Evolutionary conservation across 768 basidiomycete genomes (phyloP).

Genomic region (Phanerodontia chrysosporium): DNA sequence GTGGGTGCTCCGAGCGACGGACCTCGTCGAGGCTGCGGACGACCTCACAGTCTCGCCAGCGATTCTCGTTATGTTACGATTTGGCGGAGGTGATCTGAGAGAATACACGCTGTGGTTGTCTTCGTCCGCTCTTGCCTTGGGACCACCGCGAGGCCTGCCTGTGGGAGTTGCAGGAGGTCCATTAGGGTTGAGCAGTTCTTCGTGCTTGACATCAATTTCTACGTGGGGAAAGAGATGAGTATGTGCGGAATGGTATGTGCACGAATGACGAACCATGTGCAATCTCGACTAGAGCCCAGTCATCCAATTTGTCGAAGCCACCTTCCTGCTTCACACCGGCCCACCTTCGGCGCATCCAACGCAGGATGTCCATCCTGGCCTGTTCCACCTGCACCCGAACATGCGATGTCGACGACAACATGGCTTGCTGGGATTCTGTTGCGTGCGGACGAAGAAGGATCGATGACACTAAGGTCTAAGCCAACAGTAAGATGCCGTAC

Average conservation of each 20-base stretch:
- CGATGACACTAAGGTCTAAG: slow-evolving; percentile 65
- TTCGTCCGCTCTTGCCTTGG: slow-evolving; percentile 26
- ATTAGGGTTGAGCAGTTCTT: background rate
- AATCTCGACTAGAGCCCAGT: slow-evolving; percentile 88
- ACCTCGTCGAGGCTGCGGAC: slow-evolving; percentile 40
- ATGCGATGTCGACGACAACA: slow-evolving; percentile 66
- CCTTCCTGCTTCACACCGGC: slow-evolving; percentile 63
- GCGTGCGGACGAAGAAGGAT: slow-evolving; percentile 68
- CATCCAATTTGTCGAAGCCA: slow-evolving; percentile 82
- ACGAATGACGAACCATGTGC: slow-evolving; percentile 56
- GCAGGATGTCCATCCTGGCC: slow-evolving; percentile 57
- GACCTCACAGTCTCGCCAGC: slow-evolving; percentile 22
- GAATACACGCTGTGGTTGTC: slow-evolving; percentile 44
- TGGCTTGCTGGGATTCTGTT: slow-evolving; percentile 51
- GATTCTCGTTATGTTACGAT: slow-evolving; percentile 24
- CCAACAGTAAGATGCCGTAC: background rate
- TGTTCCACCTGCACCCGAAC: slow-evolving; percentile 73
- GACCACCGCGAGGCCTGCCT: slow-evolving; percentile 18
- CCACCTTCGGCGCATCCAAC: slow-evolving; percentile 81
- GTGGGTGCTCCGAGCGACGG: slow-evolving; percentile 40
- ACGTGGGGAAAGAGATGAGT: slow-evolving; percentile 1
- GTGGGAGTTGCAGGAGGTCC: slow-evolving; percentile 25
- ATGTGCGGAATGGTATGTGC: background rate
- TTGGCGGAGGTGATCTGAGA: slow-evolving; percentile 40
- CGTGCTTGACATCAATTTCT: slow-evolving; percentile 68